A percentile compares a stretch with the other conserved stretches of the same genome.
These are phyloP conservation scores for Lasiodiplodia sp. DNA, from an alignment of 2,329 filamentous ascomycete species.

Conservation along the genomic window DNA sequence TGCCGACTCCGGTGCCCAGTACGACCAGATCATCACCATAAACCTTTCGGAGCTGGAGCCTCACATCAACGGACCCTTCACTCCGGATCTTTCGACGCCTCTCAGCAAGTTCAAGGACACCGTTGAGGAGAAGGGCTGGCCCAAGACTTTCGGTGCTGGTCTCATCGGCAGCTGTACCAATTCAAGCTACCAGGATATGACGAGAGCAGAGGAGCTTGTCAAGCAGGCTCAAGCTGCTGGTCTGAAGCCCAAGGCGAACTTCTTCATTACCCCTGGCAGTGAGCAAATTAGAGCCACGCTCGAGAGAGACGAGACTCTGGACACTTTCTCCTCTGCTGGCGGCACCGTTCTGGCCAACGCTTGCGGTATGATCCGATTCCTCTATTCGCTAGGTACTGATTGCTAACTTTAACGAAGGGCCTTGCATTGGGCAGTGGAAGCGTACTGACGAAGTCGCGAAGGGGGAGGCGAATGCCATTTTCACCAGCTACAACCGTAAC, in stretches of 20 bases:
- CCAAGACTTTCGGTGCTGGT: constrained; percentile 86
- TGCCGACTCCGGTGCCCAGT: constrained; percentile 82
- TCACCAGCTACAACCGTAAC: constrained; percentile 98
- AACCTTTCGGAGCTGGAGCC: constrained; percentile 90
- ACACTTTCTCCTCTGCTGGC: constrained; percentile 84
- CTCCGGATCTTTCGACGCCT: constrained; percentile 91
- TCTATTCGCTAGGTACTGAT: not conserved
- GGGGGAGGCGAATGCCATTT: constrained; percentile 89
- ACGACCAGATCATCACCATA: constrained; percentile 90
- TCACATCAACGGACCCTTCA: constrained; percentile 96
- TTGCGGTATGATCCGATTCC: constrained; percentile 62
- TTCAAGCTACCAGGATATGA: constrained; percentile 99
- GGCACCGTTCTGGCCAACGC: constrained; percentile 93
- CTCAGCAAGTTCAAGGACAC: constrained; percentile 87
- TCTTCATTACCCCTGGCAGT: constrained; percentile 95
- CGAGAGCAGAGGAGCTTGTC: constrained; percentile 88
- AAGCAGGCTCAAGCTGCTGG: constrained; percentile 91
- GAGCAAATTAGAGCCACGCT: constrained; percentile 97
- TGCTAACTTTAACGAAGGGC: constrained; percentile 41
- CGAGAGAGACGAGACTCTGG: constrained; percentile 84
- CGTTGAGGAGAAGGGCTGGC: constrained; percentile 87
- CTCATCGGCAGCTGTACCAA: constrained; percentile 99
- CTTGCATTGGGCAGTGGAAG: constrained; percentile 95
- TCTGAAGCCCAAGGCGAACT: constrained; percentile 85
- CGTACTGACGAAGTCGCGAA: constrained; percentile 85